Conservation (phyloP, 768 basidiomycete species). For the Russula abietina region DNA sequence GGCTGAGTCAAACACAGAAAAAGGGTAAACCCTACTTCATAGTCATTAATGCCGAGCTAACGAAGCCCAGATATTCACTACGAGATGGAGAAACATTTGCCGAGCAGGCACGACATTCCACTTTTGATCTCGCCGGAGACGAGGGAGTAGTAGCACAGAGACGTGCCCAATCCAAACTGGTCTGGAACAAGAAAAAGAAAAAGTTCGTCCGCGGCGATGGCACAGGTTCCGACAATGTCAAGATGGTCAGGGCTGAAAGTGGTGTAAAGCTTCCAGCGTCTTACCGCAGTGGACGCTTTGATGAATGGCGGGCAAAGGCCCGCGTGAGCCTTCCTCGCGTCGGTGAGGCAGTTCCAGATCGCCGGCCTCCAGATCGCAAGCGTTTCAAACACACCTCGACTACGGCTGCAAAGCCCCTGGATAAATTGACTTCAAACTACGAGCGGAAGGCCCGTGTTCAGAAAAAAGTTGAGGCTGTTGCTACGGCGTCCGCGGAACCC, state of each 20-base stretch:
- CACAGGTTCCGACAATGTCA: constrained; percentile 85
- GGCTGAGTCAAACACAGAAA: constrained; percentile 79
- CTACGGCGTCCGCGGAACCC: constrained; percentile 27
- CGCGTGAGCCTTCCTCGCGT: constrained; percentile 66
- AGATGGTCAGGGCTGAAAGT: constrained; percentile 88
- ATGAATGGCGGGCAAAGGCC: constrained; percentile 87
- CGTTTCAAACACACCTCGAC: constrained; percentile 71
- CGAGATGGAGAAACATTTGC: constrained; percentile 83
- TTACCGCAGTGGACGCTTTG: constrained; percentile 89
- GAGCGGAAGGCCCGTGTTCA: constrained; percentile 64
- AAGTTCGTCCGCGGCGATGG: constrained; percentile 86
- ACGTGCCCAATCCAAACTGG: constrained; percentile 48
- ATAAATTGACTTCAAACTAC: constrained; percentile 65
- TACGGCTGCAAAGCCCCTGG: constrained; percentile 63
- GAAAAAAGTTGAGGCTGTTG: constrained; percentile 44
- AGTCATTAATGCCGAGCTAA: constrained; percentile 4
- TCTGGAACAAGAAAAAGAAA: constrained; percentile 97
- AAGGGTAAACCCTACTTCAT: constrained; percentile 58
- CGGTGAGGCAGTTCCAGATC: constrained; percentile 70
- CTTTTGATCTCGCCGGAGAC: constrained; percentile 81
- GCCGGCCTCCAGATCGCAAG: constrained; percentile 31
- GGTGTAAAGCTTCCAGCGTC: constrained; percentile 86
- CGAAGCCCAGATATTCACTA: constrained; percentile 67
- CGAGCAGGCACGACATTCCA: constrained; percentile 70
- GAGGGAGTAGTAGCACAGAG: constrained; percentile 56